Evolutionary conservation across 768 basidiomycete genomes (phyloP).

Genomic region (Epithele typhae): DNA sequence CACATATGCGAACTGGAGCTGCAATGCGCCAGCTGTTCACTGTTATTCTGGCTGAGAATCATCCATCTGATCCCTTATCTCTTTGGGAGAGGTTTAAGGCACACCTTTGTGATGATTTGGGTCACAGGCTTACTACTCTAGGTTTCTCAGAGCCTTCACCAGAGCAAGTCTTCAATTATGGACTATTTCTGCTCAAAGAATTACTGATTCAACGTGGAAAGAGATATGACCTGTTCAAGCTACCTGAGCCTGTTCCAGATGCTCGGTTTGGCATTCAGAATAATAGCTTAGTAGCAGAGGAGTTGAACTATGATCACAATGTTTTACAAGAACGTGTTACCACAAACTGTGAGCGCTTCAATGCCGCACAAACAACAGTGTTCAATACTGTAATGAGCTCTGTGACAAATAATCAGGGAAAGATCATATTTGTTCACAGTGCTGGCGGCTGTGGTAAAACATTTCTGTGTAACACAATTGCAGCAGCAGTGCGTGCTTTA

Average conservation of each 20-base stretch:
- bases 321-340: background rate
- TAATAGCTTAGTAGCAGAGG: constrained; percentile 32
- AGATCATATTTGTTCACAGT: background rate
- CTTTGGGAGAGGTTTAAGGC: constrained; percentile 36
- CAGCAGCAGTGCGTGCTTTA: constrained; percentile 23
- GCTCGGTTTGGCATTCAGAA: too few relatives aligned
- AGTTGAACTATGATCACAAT: constrained; percentile 26
- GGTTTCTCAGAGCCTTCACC: constrained; percentile 20
- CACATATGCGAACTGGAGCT: constrained; percentile 33
- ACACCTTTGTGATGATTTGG: constrained; percentile 40
- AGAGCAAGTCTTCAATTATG: constrained; percentile 36
- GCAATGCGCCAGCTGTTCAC: constrained; percentile 36
- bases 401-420: background rate
- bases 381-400: background rate
- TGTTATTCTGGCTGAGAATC: constrained; percentile 31
- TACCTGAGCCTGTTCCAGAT: constrained; percentile 19
- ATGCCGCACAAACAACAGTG: background rate
- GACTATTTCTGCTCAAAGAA: constrained; percentile 35
- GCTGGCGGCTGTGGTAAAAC: constrained; percentile 42
- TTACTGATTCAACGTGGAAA: constrained; percentile 22
- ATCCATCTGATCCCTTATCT: constrained; percentile 26
- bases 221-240: constrained; percentile 21
- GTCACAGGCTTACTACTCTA: constrained; percentile 14
- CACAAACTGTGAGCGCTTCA: background rate
- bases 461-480: constrained; percentile 36